Evolutionary conservation across 768 basidiomycete genomes (phyloP).

Genomic region (Inosperma sp.): DNA sequence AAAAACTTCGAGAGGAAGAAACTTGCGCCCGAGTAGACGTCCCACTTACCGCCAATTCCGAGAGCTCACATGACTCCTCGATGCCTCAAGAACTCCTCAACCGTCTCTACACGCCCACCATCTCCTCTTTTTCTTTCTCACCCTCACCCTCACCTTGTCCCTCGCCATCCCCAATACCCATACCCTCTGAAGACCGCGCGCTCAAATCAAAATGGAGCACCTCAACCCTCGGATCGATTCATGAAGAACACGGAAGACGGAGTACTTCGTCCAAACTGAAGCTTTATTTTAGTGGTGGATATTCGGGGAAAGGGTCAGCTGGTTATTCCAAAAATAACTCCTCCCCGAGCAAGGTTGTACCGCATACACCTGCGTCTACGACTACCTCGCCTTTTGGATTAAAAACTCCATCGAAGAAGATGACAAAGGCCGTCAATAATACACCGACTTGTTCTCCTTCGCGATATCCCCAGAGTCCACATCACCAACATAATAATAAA

Average conservation of each 20-base stretch:
- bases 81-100: slow-evolving; percentile 6
- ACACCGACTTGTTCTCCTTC: not conserved
- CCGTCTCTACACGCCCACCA: slow-evolving; percentile 16
- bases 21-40: not conserved
- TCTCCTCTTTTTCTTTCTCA: slow-evolving; percentile 17
- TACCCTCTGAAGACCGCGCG: slow-evolving; percentile 15
- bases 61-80: not conserved
- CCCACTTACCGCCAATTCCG: slow-evolving; percentile 7
- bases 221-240: slow-evolving; percentile 48
- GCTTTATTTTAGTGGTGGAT: slow-evolving; percentile 34
- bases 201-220: slow-evolving; percentile 65
- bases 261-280: slow-evolving; percentile 33
- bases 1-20: no score
- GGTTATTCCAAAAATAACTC: slow-evolving; percentile 1
- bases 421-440: no score
- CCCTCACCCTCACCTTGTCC: slow-evolving; percentile 12
- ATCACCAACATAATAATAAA: no score
- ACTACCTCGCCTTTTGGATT: no score
- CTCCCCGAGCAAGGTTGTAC: not conserved
- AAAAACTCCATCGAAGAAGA: no score
- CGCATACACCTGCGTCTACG: not conserved
- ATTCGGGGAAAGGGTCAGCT: slow-evolving; percentile 15
- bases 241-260: slow-evolving; percentile 29
- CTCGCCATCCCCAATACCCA: slow-evolving; percentile 21
- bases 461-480: slow-evolving; percentile 19